Percentiles rank a stretch among this genome's conserved stretches.
phyloP scores from a whole-genome alignment of 169 alveolate genomes.

The Pseudocohnilembus persalinus region DNA sequence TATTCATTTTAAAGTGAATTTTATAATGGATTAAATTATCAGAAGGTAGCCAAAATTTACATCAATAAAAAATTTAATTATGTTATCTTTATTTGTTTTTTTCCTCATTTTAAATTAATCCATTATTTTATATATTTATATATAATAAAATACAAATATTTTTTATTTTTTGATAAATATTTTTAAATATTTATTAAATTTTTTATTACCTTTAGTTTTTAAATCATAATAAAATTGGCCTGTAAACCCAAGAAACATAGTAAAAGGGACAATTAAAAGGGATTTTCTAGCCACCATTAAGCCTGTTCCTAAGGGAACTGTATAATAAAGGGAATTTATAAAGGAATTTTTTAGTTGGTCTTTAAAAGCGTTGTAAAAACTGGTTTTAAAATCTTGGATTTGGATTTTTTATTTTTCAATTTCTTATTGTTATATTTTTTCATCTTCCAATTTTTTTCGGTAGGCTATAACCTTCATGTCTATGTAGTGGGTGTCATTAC shows the following conservation, averaged over 20 bases:
- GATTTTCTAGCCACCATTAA: background rate
- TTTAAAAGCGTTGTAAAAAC: background rate
- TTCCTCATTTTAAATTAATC: too few relatives aligned
- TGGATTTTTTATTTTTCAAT: background rate
- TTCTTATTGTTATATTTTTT: background rate
- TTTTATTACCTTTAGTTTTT: too few relatives aligned
- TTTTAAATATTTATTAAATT: too few relatives aligned
- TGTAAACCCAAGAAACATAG: background rate
- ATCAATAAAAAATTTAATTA: background rate
- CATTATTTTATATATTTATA: too few relatives aligned
- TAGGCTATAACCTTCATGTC: background rate
- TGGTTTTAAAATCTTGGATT: too few relatives aligned
- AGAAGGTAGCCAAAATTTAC: background rate
- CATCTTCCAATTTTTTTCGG: background rate
- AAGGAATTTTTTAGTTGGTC: background rate
- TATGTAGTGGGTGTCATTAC: background rate
- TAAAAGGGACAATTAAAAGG: background rate
- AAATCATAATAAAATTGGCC: background rate
- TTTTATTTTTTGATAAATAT: too few relatives aligned
- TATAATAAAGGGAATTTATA: background rate
- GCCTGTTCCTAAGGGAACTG: background rate
- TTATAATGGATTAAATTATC: too few relatives aligned
- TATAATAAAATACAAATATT: too few relatives aligned
- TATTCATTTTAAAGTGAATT: too few relatives aligned
- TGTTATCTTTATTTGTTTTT: too few relatives aligned